Conservation (phyloP, 345 rosid genomes). For the Gossypium stocksii region DNA sequence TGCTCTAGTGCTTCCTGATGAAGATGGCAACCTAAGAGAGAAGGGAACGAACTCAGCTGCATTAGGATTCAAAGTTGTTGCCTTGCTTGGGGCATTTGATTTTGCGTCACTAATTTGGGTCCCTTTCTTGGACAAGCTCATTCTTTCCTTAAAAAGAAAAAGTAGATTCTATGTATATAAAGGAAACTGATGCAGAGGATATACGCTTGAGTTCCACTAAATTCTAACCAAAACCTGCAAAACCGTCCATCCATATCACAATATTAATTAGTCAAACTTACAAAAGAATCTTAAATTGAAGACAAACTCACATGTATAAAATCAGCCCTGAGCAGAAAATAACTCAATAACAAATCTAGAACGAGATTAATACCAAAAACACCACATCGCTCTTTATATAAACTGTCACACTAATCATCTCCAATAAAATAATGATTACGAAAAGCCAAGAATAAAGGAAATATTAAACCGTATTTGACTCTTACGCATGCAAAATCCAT, state of each 20-base stretch:
- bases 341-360: constrained; percentile 16
- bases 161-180: constrained; percentile 29
- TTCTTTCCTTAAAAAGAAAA: constrained; percentile 40
- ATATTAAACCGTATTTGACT: not conserved
- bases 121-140: constrained; percentile 86
- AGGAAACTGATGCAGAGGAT: constrained; percentile 3
- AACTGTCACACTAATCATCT: not conserved
- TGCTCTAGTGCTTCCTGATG: constrained; percentile 43
- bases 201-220: constrained; percentile 7
- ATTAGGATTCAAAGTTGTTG: constrained; percentile 81
- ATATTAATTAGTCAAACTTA: constrained; percentile 10
- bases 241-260: constrained; percentile 15
- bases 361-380: constrained; percentile 11
- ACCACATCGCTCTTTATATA: not conserved
- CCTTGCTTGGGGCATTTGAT: constrained; percentile 47
- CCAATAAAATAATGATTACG: not conserved
- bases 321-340: constrained; percentile 13
- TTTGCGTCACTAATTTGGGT: constrained; percentile 53
- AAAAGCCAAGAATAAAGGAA: not conserved
- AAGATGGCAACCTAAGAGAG: constrained; percentile 55
- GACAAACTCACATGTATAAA: constrained; percentile 15
- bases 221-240: constrained; percentile 68
- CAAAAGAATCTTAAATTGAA: constrained; percentile 2
- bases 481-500: not conserved
- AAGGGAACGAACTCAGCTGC: constrained; percentile 95